These are phyloP conservation scores for Penicillium oxalicum DNA, from an alignment of 2,329 filamentous ascomycete genomes.

Conservation along the genomic window DNA sequence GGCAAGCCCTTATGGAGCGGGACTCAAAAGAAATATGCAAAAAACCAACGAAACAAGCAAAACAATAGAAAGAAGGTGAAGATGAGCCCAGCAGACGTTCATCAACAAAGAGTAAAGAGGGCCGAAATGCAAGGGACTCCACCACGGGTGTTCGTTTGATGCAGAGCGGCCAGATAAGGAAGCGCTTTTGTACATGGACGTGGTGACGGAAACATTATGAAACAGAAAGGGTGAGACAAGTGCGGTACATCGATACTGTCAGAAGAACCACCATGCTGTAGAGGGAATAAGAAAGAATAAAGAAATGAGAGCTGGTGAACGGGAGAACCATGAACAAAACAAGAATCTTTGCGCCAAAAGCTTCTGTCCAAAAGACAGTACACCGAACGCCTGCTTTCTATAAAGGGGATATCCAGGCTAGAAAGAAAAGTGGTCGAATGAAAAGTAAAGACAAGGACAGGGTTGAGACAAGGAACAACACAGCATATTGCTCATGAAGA, in stretches of 20 bases:
- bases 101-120: no score
- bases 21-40: no score
- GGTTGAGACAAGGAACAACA: slow-evolving; percentile 7
- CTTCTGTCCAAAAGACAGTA: slow-evolving; percentile 33
- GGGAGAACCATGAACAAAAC: slow-evolving; percentile 10
- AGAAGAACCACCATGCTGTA: neutral
- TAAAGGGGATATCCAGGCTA: slow-evolving; percentile 32
- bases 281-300: slow-evolving; percentile 4
- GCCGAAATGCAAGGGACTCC: neutral
- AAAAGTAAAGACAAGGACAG: slow-evolving; percentile 22
- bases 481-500: slow-evolving; percentile 21
- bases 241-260: no score
- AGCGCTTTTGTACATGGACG: no score
- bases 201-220: no score
- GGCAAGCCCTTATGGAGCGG: no score
- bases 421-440: slow-evolving; percentile 21
- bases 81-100: no score
- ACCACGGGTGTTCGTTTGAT: no score
- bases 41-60: no score
- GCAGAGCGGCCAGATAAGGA: no score
- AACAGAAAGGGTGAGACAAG: neutral
- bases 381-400: slow-evolving; percentile 37
- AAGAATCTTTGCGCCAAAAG: slow-evolving; percentile 10
- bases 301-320: slow-evolving; percentile 4
- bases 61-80: no score